phyloP scores from a whole-genome alignment of 139 green algal species.

The Ettlia oleoabundans region DNA sequence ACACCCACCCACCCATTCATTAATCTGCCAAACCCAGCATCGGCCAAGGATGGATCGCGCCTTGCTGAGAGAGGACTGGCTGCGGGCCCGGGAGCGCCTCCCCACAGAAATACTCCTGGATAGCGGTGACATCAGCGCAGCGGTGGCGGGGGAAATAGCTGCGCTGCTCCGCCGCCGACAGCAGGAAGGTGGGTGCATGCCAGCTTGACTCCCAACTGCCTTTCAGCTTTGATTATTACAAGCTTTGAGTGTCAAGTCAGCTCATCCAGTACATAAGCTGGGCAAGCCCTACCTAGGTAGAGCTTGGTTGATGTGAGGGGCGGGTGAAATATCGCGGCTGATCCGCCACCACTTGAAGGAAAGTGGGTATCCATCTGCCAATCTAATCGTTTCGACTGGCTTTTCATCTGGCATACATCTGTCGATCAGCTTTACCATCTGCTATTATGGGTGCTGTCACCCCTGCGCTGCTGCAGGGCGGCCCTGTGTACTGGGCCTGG shows the following conservation, averaged over 20 bases:
- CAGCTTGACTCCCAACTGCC: background rate
- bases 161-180: background rate
- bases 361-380: too few relatives aligned
- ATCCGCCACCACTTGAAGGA: too few relatives aligned
- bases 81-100: background rate
- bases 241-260: background rate
- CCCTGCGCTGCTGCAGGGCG: slow-evolving; percentile 3
- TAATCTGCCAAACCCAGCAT: background rate
- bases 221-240: background rate
- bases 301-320: too few relatives aligned
- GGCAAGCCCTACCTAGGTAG: too few relatives aligned
- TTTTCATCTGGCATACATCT: background rate
- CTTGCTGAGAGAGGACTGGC: background rate
- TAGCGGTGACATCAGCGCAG: slow-evolving; percentile 24
- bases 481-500: slow-evolving; percentile 42
- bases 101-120: slow-evolving; percentile 2
- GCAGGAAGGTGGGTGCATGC: background rate
- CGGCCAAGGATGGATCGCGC: background rate
- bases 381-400: too few relatives aligned
- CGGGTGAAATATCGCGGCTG: too few relatives aligned
- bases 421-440: background rate
- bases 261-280: too few relatives aligned
- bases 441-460: background rate
- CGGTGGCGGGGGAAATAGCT: slow-evolving; percentile 21
- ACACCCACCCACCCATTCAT: background rate